Base-by-base conservation (phyloP, 768 basidiomycete species). In the Naganishia onofrii region DNA sequence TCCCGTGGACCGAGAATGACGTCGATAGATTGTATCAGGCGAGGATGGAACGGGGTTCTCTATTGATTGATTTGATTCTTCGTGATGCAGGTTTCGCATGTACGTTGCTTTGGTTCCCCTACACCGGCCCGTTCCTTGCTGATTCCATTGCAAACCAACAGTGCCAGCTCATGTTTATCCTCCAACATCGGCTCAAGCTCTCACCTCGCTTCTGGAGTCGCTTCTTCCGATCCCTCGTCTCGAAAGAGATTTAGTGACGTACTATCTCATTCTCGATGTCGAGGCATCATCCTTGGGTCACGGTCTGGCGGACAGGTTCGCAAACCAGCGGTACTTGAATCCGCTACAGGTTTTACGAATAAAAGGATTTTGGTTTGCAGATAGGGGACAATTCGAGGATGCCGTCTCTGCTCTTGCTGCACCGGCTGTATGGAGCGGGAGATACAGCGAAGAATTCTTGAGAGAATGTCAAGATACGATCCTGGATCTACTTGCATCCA, bases 21-120 rank as follows among this genome's bases (percentile, higher is more conserved):
- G 1, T 23, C 21, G 57, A 38, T 17, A 31, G 57, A 32, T 4
- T 32, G 10, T 3, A 34, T 10, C n/a, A 23, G 13, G 57, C 57
- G 57, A 34, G 57, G 57, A 23, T 23, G 19, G 57, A 58, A 21
- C 31, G 34, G 23, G 48, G 48, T 28, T 9, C 57, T 34, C 21
- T 63, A 42, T 44, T 63, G 60, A 44, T 63, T 15, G 60, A 63
- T 19, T 26, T 23, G 60, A 23, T 63, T n/a, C 32, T 63, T n/a
- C 36, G 23, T 26, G 60, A 63, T 26, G 60, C 60, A 29, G 60
- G 28, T 3, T 26, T 63, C 26, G 38, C 4, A 9, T n/a, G 60
- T 63, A 42, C 26, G 60, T 63, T 15, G 38, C 13, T 1, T 13
- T 23, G 23, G 21, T 42, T 21, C n/a, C 21, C 23, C 21, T n/a